phyloP scores from a whole-genome alignment of 2,329 filamentous ascomycete species.

The Teratosphaeria zuluensis region DNA sequence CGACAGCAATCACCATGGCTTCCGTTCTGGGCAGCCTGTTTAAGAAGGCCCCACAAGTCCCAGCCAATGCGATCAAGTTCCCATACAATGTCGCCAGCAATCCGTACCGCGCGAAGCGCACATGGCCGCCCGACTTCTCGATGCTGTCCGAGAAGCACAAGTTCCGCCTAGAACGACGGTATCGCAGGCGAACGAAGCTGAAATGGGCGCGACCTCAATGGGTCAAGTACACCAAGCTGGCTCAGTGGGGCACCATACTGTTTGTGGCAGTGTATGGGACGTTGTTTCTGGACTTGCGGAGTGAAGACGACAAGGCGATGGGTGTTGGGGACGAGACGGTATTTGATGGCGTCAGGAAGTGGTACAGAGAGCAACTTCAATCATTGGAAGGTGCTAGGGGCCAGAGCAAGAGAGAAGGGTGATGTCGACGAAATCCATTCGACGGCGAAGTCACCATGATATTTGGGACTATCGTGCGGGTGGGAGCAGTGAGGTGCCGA shows the following conservation, averaged over 20 bases:
- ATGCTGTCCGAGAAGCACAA: conserved; percentile 62
- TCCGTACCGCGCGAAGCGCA: conserved; percentile 57
- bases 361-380: conserved; percentile 2
- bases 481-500: no score
- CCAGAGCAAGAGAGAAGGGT: not conserved
- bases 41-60: conserved; percentile 11
- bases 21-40: conserved; percentile 17
- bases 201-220: conserved; percentile 53
- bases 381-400: not conserved
- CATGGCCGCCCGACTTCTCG: conserved; percentile 70
- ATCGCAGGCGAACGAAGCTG: conserved; percentile 58
- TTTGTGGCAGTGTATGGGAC: conserved; percentile 48
- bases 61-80: conserved; percentile 14
- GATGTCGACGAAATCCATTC: not conserved
- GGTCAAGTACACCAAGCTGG: conserved; percentile 55
- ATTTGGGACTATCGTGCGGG: no score
- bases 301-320: conserved; percentile 1
- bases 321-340: conserved; percentile 38
- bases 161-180: conserved; percentile 69
- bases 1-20: conserved; percentile 7
- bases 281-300: conserved; percentile 47
- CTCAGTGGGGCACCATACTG: conserved; percentile 51
- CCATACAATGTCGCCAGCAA: conserved; percentile 39
- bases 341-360: conserved; percentile 40
- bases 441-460: no score